Conservation (phyloP, 2,329 filamentous ascomycete genomes). For the Herpomyces periplanetae region DNA sequence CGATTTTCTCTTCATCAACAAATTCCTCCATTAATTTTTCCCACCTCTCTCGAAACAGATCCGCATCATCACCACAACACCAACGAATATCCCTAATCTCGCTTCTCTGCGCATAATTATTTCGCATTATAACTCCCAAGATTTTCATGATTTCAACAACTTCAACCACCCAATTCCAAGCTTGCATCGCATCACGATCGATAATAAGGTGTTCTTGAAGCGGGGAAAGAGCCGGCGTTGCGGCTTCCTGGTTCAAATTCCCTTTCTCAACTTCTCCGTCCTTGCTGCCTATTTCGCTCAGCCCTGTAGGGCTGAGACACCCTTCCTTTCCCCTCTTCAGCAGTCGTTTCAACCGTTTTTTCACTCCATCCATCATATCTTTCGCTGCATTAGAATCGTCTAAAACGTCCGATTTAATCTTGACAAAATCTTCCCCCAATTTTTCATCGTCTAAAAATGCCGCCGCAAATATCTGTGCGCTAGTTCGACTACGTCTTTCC, state of each 20-base stretch:
- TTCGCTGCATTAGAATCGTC: conserved; percentile 96
- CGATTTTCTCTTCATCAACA: conserved; percentile 80
- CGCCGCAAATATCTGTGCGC: conserved; percentile 74
- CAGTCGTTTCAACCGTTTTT: conserved; percentile 88
- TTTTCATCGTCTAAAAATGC: conserved; percentile 64
- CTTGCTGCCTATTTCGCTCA: no score
- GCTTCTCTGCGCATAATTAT: no score
- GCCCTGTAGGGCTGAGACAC: no score
- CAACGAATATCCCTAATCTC: conserved; percentile 25
- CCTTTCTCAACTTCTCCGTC: no score
- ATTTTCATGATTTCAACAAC: no score
- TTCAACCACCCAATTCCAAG: no score
- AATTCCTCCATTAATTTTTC: conserved; percentile 94
- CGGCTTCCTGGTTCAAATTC: conserved; percentile 26
- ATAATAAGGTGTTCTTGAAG: conserved; percentile 9
- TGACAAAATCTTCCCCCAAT: conserved; percentile 46
- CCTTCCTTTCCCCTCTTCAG: conserved; percentile 49
- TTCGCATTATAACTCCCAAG: no score
- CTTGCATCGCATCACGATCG: no score
- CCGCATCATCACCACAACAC: conserved; percentile 83
- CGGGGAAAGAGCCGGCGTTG: conserved; percentile 18
- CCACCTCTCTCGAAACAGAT: conserved; percentile 83
- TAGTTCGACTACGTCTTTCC: conserved; percentile 68
- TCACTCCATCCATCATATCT: conserved; percentile 97
- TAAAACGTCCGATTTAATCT: conserved; percentile 61